phyloP scores from a whole-genome alignment of 805 yeast genomes.

The Candida nonsorbophila region DNA sequence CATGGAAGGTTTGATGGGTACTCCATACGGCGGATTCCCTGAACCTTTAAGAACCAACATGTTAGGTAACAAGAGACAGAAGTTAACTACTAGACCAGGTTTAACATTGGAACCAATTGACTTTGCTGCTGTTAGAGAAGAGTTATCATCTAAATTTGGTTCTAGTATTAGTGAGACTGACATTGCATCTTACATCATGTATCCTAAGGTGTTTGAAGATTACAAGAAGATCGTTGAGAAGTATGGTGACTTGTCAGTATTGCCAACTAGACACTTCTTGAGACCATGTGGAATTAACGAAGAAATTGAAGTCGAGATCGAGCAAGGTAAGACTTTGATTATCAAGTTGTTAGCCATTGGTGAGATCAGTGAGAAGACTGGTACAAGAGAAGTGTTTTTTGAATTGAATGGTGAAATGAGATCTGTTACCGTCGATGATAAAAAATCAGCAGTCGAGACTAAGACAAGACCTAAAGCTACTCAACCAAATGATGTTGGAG shows the following conservation, averaged over 20 bases:
- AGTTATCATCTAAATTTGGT: constrained; percentile 73
- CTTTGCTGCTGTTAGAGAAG: constrained; percentile 64
- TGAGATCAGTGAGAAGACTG: constrained; percentile 77
- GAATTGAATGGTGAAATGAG: constrained; percentile 98
- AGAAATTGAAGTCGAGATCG: constrained; percentile 84
- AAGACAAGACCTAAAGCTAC: constrained; percentile 89
- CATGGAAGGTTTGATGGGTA: constrained; percentile 99
- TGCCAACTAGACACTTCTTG: constrained; percentile 89
- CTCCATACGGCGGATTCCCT: constrained; percentile 99
- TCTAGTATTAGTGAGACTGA: constrained; percentile 71
- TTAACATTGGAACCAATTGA: constrained; percentile 82
- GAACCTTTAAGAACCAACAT: constrained; percentile 95
- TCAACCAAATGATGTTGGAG: constrained; percentile 89
- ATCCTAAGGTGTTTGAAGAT: constrained; percentile 94
- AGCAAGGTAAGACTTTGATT: constrained; percentile 90
- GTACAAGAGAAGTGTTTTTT: constrained; percentile 93
- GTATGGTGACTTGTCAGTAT: constrained; percentile 89
- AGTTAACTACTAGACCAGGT: constrained; percentile 88
- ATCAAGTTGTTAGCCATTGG: constrained; percentile 90
- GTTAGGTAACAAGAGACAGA: constrained; percentile 87
- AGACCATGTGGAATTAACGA: constrained; percentile 84
- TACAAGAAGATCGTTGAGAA: constrained; percentile 67
- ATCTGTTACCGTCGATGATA: constrained; percentile 88
- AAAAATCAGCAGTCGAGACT: constrained; percentile 78
- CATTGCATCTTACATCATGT: constrained; percentile 94